Base-by-base conservation (phyloP, 495 filamentous ascomycete species). In the Tuber microsphaerosporum region DNA sequence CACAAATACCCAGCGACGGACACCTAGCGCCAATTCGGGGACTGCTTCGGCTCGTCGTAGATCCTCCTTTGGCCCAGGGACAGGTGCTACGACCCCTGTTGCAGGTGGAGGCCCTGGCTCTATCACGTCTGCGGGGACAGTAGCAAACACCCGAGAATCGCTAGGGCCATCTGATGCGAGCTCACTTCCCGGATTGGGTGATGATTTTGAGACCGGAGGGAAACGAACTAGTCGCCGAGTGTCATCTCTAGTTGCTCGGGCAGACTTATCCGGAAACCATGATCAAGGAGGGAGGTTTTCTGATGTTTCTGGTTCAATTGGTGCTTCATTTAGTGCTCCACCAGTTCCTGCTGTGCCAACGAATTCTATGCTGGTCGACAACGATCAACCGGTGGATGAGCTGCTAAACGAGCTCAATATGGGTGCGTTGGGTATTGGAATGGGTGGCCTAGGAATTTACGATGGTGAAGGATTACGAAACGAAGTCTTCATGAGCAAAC, bases 221-320 rank as follows among this genome's bases (percentile, higher is more conserved):
- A 86, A 89, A 34, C 90, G 92, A 83, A 90, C 93, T 65, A 95
- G 93, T 19, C 88, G 95, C 44, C 88, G 95, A 43, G 93, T 98
- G 34, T 98, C 95, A 83, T 97, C 95, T 48, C 86, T 98, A 75
- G 88, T 98, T 72, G 92, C 95, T n/a, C 88, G 94, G 78, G 91
- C 94, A 34, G 94, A 98, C 81, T 85, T 97, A 19, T 94, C 93
- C 0, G 90, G 86, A 39, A 89, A 81, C 69, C 85, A 86, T 81
- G 87, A 87, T n/a, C 85, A 86, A 76, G 86, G 88, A 77, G 90
- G 89, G 48, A 89, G 94, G 65, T 97, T 95, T 43, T 89, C 94
- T 68, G 92, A 92, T 76, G 89, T 88, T 74, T 88, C 90, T 48
- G 88, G 89, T 22, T 82, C 81, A 37, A 76, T 82, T 71, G 80